phyloP scores from a whole-genome alignment of 2,329 filamentous ascomycete species.

The Cordyceps tenuipes region DNA sequence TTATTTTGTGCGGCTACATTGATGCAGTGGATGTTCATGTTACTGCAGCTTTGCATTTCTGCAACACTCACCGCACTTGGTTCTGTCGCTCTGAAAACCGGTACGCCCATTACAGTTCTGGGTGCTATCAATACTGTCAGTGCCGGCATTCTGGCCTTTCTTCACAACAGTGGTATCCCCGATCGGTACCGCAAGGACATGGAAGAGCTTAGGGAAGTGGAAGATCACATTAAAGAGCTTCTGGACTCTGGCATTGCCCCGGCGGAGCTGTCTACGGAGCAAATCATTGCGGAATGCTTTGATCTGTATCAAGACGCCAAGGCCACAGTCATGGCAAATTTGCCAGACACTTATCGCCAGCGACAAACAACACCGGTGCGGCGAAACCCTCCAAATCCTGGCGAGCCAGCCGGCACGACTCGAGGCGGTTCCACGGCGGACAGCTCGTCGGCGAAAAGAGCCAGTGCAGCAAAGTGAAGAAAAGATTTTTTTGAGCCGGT shows the following conservation, averaged over 20 bases:
- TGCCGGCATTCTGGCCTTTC: conserved; percentile 40
- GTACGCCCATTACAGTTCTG: conserved; percentile 39
- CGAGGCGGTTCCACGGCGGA: not conserved
- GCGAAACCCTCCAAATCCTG: not conserved
- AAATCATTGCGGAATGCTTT: conserved; percentile 40
- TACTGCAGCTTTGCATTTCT: conserved; percentile 40
- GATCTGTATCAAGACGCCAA: conserved; percentile 37
- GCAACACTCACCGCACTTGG: conserved; percentile 43
- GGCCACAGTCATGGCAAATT: conserved; percentile 38
- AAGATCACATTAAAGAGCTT: conserved; percentile 42
- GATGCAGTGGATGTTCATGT: conserved; percentile 37
- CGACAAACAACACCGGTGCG: conserved; percentile 12
- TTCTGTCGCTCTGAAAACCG: conserved; percentile 28
- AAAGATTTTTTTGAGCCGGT: no score
- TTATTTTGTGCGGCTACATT: conserved; percentile 35
- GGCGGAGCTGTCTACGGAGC: conserved; percentile 33
- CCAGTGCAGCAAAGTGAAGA: not conserved
- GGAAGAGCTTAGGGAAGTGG: conserved; percentile 40
- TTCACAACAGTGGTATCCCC: conserved; percentile 47
- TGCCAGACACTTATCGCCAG: conserved; percentile 32
- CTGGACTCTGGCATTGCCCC: conserved; percentile 40
- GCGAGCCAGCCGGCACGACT: not conserved
- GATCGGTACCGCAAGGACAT: conserved; percentile 42
- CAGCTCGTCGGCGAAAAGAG: no score
- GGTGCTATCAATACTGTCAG: conserved; percentile 42